These are phyloP conservation scores for Alternaria conjuncta DNA, from an alignment of 2,329 filamentous ascomycete species.

Conservation along the genomic window DNA sequence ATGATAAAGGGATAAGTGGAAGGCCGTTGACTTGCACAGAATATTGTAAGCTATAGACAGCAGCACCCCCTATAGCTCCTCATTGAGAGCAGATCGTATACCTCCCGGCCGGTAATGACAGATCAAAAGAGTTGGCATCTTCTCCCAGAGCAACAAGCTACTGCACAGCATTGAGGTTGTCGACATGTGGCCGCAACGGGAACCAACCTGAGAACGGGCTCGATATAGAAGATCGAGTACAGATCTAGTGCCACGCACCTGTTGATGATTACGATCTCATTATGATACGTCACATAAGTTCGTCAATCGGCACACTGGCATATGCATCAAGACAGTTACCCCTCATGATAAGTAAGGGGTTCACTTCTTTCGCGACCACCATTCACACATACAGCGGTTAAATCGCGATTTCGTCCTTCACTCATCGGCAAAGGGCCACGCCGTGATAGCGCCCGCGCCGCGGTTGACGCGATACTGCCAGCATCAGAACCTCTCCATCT, in stretches of 20 bases:
- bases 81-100: background rate
- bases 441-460: background rate
- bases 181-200: background rate
- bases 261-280: background rate
- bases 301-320: background rate
- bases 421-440: background rate
- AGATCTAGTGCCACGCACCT: background rate
- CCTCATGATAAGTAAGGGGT: background rate
- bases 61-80: background rate
- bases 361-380: background rate
- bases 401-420: background rate
- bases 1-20: too few species aligned
- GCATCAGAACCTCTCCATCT: background rate
- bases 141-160: background rate
- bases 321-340: background rate
- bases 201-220: fast-evolving
- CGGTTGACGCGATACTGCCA: background rate
- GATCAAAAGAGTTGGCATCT: background rate
- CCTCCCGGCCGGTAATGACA: too few species aligned
- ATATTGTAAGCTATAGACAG: background rate
- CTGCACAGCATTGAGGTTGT: background rate
- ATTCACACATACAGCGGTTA: background rate
- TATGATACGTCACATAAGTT: background rate
- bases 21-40: fast-evolving
- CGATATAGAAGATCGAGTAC: background rate